phyloP scores from a whole-genome alignment of 768 basidiomycete genomes.

The Exsudoporus frostii region DNA sequence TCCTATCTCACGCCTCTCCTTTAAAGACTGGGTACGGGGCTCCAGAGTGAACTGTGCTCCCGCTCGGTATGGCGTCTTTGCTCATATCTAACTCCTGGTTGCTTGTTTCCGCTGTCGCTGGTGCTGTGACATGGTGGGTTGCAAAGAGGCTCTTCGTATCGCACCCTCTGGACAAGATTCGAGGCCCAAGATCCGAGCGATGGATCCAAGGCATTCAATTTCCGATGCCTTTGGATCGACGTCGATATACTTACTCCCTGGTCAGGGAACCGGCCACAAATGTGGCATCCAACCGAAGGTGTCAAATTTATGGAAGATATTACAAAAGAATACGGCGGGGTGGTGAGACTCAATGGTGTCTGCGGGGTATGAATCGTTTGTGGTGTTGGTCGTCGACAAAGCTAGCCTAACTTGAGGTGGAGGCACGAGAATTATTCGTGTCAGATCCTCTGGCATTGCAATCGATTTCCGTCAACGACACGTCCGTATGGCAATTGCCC shows the following conservation, averaged over 20 bases:
- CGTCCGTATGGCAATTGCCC: conserved; percentile 1
- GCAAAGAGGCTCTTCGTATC: neutral
- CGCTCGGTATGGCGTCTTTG: neutral
- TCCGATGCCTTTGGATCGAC: too few relatives aligned
- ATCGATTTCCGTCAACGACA: neutral
- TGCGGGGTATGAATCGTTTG: neutral
- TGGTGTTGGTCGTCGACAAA: neutral
- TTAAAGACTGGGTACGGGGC: neutral
- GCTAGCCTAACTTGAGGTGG: neutral
- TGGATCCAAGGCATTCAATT: neutral
- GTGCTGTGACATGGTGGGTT: neutral
- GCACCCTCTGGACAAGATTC: neutral
- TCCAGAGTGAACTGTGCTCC: neutral
- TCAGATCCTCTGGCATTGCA: conserved; percentile 2
- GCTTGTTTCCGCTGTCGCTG: neutral
- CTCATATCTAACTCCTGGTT: neutral
- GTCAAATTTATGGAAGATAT: neutral
- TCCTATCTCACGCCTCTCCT: neutral
- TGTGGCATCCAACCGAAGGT: conserved; percentile 1
- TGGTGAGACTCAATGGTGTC: neutral
- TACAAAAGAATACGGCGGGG: neutral
- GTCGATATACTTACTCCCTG: neutral
- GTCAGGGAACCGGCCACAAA: neutral
- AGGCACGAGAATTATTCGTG: conserved; percentile 1
- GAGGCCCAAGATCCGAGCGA: neutral